Evolutionary conservation across 2,329 filamentous ascomycete genomes (phyloP).

Genomic region (Paraphoma chrysanthemicola): DNA sequence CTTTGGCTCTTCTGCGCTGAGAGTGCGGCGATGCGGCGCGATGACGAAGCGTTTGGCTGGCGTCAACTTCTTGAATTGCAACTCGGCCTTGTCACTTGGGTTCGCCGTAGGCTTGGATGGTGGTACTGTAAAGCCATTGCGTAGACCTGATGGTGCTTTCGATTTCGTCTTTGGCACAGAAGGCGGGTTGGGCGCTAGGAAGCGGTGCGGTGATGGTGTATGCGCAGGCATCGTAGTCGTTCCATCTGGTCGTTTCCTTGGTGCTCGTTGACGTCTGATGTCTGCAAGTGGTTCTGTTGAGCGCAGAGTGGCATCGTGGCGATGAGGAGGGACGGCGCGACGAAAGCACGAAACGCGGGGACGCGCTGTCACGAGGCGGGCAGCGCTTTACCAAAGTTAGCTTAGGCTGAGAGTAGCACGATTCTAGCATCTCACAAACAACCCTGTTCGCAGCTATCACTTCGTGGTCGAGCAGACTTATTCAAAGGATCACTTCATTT

Average conservation of each 20-base stretch:
- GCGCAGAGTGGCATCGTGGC: slow-evolving; percentile 3
- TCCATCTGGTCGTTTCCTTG: slow-evolving; percentile 8
- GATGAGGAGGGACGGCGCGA: not conserved
- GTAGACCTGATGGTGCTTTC: slow-evolving; percentile 33
- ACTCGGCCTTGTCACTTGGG: not conserved
- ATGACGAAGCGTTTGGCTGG: slow-evolving; percentile 45
- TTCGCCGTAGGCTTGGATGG: slow-evolving; percentile 5
- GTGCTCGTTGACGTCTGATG: not conserved
- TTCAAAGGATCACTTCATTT: too few relatives aligned
- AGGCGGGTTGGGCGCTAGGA: slow-evolving; percentile 30
- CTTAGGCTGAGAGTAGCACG: not conserved
- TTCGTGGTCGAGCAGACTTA: too few relatives aligned
- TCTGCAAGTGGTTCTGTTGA: not conserved
- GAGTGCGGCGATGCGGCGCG: slow-evolving; percentile 16
- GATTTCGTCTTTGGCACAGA: slow-evolving; percentile 22
- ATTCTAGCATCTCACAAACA: not conserved
- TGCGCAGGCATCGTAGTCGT: slow-evolving; percentile 29
- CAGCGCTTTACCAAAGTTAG: slow-evolving; percentile 4
- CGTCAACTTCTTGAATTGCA: slow-evolving; percentile 24
- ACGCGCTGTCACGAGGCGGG: slow-evolving; percentile 15
- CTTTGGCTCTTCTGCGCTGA: not conserved
- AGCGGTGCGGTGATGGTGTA: slow-evolving; percentile 44
- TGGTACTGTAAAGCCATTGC: slow-evolving; percentile 23
- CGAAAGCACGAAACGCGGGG: slow-evolving; percentile 12
- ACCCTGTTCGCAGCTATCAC: too few relatives aligned